Evolutionary conservation across 148 eudicot genomes (phyloP).

Genomic region (Diospyros lotus): DNA sequence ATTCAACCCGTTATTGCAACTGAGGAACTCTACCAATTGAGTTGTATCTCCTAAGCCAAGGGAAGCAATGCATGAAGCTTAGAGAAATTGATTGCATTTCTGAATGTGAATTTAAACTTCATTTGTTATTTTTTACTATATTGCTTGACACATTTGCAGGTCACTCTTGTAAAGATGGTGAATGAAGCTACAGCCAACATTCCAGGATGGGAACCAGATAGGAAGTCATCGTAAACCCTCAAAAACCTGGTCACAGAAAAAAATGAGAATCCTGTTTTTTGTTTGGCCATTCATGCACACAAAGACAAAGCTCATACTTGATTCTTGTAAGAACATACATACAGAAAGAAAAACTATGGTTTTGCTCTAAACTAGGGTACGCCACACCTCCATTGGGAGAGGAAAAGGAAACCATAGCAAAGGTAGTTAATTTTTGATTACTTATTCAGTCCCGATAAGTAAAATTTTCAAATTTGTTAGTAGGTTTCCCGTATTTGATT

Average conservation of each 20-base stretch:
- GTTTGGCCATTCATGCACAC: neutral
- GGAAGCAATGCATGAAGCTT: too few species aligned
- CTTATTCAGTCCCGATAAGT: too few species aligned
- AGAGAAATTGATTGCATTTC: too few species aligned
- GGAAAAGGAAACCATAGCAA: too few species aligned
- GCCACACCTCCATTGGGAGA: neutral
- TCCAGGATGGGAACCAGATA: conserved; percentile 48
- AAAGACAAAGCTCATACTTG: conserved; percentile 1
- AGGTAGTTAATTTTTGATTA: too few species aligned
- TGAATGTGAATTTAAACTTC: too few species aligned
- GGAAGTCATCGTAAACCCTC: neutral
- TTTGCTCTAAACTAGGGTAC: neutral
- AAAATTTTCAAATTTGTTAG: too few species aligned
- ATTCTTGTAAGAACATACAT: conserved; percentile 1
- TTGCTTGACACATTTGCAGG: conserved; percentile 25
- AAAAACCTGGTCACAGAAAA: neutral
- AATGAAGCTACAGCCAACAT: conserved; percentile 69
- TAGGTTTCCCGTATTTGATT: too few species aligned
- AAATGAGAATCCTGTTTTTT: neutral
- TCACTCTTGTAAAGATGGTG: conserved; percentile 58
- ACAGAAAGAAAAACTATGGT: neutral
- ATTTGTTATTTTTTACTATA: neutral
- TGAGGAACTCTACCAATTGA: too few species aligned
- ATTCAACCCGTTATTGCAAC: too few species aligned
- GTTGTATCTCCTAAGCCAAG: too few species aligned